Evolutionary conservation across 176 grass and related monocot genomes (phyloP).

Genomic region (Aegilops umbellulata): DNA sequence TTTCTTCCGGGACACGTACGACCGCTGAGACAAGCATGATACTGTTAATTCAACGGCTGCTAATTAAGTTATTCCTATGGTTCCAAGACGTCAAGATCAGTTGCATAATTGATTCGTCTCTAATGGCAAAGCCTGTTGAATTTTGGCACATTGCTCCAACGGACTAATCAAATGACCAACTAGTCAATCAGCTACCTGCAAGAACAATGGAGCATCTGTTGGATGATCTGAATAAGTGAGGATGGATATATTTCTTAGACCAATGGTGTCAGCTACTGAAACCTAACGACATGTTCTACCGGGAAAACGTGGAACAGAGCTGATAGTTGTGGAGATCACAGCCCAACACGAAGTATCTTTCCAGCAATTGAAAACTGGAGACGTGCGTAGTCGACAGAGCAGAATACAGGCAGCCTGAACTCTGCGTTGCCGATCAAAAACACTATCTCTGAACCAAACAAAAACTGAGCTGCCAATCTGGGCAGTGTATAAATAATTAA

Average conservation of each 20-base stretch:
- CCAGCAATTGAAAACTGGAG: constrained; percentile 13
- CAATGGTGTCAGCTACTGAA: background rate
- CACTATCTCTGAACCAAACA: background rate
- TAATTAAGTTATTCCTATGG: background rate
- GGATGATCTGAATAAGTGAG: background rate
- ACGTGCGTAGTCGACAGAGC: background rate
- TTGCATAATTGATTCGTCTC: background rate
- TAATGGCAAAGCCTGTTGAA: background rate
- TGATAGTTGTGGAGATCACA: background rate
- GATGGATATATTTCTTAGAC: background rate
- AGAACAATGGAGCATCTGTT: background rate
- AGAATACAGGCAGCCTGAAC: background rate
- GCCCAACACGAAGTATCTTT: background rate
- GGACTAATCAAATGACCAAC: constrained; percentile 19
- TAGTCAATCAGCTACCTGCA: background rate
- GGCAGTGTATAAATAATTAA: background rate
- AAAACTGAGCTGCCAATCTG: background rate
- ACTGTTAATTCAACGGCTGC: constrained; percentile 22
- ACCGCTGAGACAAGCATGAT: background rate
- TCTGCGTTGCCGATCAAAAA: background rate
- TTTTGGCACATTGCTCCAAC: constrained; percentile 11
- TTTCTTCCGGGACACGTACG: background rate
- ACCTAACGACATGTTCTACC: background rate
- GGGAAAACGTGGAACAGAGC: background rate
- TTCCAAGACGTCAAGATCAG: constrained; percentile 4